A percentile compares a stretch with the other conserved stretches of the same genome.
phyloP scores from a whole-genome alignment of 305 asterid genomes.

The Lippia alba region DNA sequence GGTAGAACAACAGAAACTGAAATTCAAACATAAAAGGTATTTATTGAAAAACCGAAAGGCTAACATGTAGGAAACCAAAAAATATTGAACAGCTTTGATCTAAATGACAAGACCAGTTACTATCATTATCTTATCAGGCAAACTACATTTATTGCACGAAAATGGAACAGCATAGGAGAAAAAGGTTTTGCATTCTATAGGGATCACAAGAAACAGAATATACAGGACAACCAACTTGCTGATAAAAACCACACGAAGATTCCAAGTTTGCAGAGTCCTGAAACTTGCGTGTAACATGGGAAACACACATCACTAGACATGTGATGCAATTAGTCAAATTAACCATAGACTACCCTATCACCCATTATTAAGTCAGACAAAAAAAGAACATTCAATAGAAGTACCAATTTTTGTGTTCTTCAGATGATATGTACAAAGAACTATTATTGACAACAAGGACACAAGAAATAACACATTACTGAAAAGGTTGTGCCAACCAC shows the following conservation, averaged over 20 bases:
- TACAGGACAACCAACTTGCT: slow-evolving; percentile 21
- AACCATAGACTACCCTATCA: slow-evolving; percentile 10
- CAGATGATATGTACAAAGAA: slow-evolving; percentile 19
- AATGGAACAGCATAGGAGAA: slow-evolving; percentile 27
- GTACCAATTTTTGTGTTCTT: slow-evolving; percentile 2
- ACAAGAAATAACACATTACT: slow-evolving; percentile 15
- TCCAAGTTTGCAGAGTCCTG: slow-evolving; percentile 8
- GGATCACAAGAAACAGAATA: slow-evolving; percentile 26
- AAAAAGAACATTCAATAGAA: background rate
- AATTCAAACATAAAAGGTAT: background rate
- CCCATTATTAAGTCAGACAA: no score
- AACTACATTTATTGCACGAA: slow-evolving; percentile 17
- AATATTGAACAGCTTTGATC: slow-evolving; percentile 23
- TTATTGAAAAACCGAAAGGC: slow-evolving; percentile 13
- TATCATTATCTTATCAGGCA: slow-evolving; percentile 18
- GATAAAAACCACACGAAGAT: slow-evolving; percentile 3
- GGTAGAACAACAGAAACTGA: slow-evolving; percentile 17
- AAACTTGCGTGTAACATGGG: slow-evolving; percentile 22
- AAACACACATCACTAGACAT: slow-evolving; percentile 20
- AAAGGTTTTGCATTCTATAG: slow-evolving; percentile 8
- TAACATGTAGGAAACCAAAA: slow-evolving; percentile 15
- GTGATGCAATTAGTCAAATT: slow-evolving; percentile 23
- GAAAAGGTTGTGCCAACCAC: background rate
- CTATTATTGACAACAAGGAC: slow-evolving; percentile 12
- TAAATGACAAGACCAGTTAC: slow-evolving; percentile 28